Conservation (phyloP, 176 grass and related monocot genomes). For the Musa troglodytarum region DNA sequence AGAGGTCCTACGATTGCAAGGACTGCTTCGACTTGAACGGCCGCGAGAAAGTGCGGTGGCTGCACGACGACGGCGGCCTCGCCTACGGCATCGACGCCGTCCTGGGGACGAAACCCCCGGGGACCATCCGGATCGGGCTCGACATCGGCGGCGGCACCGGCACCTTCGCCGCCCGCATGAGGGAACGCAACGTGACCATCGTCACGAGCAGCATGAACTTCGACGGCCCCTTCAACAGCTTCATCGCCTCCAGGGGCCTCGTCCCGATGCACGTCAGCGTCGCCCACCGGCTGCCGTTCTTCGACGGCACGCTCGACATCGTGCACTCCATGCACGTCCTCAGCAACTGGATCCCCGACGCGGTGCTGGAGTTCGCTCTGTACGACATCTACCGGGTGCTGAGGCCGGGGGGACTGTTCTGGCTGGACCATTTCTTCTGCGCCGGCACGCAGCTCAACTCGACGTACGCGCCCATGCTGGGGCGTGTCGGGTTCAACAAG, state of each 20-base stretch:
- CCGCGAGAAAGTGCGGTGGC: constrained; percentile 37
- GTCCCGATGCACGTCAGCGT: constrained; percentile 45
- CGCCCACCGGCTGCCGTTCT: constrained; percentile 50
- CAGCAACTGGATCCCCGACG: constrained; percentile 36
- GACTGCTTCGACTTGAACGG: constrained; percentile 11
- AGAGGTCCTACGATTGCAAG: not conserved
- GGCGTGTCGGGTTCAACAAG: constrained; percentile 18
- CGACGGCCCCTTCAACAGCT: constrained; percentile 44
- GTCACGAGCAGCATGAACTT: constrained; percentile 44
- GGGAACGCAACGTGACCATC: constrained; percentile 38
- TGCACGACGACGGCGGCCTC: constrained; percentile 18
- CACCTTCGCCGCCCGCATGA: constrained; percentile 55
- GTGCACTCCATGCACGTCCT: constrained; percentile 54
- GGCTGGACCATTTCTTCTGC: constrained; percentile 56
- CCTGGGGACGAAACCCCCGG: constrained; percentile 20
- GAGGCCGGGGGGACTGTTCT: constrained; percentile 43
- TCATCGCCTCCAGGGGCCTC: constrained; percentile 39
- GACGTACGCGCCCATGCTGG: constrained; percentile 32
- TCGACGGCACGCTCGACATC: constrained; percentile 51
- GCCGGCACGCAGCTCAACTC: constrained; percentile 26
- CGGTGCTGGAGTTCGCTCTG: constrained; percentile 38
- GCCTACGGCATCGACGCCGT: constrained; percentile 47
- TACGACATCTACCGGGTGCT: constrained; percentile 68
- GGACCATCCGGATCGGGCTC: constrained; percentile 46
- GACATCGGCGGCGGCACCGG: constrained; percentile 55